Evolutionary conservation across 1,139 yeast genomes (phyloP).

Genomic region (Candida glucosophila): DNA sequence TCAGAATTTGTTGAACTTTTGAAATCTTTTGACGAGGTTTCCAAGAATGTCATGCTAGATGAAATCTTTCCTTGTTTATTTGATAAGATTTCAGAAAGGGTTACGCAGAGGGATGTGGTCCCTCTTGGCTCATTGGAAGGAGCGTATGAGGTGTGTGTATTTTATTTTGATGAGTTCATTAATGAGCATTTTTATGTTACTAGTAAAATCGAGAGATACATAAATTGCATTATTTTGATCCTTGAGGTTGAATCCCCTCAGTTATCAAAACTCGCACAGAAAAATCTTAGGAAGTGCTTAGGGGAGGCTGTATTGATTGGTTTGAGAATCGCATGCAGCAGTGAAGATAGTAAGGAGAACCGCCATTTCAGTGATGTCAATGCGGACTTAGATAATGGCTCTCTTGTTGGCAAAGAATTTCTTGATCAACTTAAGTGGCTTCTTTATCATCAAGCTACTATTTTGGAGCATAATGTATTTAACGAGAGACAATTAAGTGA

Average conservation of each 20-base stretch:
- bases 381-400: no score
- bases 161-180: not conserved
- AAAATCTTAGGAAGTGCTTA: no score
- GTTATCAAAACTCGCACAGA: no score
- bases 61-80: constrained; percentile 30
- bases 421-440: no score
- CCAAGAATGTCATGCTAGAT: constrained; percentile 23
- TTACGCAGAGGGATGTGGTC: constrained; percentile 13
- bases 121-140: not conserved
- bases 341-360: no score
- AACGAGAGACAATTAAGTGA: constrained; percentile 21
- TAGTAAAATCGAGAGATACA: no score
- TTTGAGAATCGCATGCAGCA: no score
- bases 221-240: no score
- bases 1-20: constrained; percentile 15
- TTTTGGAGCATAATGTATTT: constrained; percentile 26
- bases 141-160: not conserved
- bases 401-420: no score
- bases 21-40: constrained; percentile 15
- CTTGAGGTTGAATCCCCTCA: no score
- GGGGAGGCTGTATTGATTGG: no score
- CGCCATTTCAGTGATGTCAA: no score
- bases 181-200: constrained; percentile 1
- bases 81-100: constrained; percentile 29
- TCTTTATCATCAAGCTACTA: constrained; percentile 36